Percentiles rank a stretch among this genome's conserved stretches.
Conservation (phyloP, 768 basidiomycete genomes). For the Suillus luteus region DNA sequence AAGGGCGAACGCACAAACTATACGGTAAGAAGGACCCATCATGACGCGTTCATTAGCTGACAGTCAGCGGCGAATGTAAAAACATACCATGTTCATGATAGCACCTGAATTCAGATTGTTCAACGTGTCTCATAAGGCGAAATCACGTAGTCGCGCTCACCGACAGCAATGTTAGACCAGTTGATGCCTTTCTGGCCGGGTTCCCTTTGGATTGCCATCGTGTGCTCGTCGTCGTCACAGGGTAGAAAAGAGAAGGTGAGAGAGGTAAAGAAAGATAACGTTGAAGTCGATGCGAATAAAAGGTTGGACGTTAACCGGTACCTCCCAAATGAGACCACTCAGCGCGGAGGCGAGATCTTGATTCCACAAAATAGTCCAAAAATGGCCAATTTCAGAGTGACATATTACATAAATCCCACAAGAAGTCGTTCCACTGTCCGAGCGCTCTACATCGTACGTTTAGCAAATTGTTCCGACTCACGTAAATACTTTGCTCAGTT, state of each 20-base stretch:
- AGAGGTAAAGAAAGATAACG: conserved; percentile 9
- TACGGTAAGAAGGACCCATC: conserved; percentile 8
- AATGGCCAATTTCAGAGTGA: neutral
- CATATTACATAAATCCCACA: neutral
- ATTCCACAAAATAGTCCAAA: neutral
- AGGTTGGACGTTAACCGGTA: conserved; percentile 9
- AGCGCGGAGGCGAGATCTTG: neutral
- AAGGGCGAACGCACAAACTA: conserved; percentile 48
- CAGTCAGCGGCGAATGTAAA: conserved; percentile 34
- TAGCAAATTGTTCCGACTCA: neutral
- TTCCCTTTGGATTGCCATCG: conserved; percentile 82
- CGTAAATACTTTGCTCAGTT: neutral
- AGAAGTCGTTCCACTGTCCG: neutral
- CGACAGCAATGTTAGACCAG: conserved; percentile 96
- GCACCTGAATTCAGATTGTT: conserved; percentile 55
- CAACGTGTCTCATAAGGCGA: conserved; percentile 22
- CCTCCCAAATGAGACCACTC: conserved; percentile 2
- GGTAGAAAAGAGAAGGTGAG: conserved; percentile 13
- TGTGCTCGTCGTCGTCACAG: conserved; percentile 22
- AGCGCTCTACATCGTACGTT: neutral
- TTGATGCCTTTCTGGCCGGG: conserved; percentile 90
- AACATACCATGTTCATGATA: conserved; percentile 96
- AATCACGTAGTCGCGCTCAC: conserved; percentile 46
- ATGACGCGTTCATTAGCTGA: conserved; percentile 11
- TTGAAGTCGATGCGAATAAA: conserved; percentile 13